phyloP scores from a whole-genome alignment of 1,284 basidiomycete species.

The Rhodotorula sp. region DNA sequence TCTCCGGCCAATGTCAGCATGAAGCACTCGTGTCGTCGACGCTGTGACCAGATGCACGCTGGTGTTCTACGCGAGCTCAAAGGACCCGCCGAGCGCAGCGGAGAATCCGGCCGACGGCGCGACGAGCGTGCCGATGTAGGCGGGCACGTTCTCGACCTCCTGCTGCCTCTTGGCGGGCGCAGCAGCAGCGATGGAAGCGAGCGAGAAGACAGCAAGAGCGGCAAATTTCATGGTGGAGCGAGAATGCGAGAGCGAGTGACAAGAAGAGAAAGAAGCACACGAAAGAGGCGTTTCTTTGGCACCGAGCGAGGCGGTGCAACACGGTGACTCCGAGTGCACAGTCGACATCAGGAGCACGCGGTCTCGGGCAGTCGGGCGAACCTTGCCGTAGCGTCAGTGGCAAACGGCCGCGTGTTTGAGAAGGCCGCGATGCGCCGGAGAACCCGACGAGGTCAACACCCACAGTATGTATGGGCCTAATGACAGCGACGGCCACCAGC shows the following conservation, averaged over 20 bases:
- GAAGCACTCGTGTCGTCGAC: too few relatives aligned
- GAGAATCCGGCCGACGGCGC: neutral
- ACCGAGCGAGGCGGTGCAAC: neutral
- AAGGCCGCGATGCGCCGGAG: too few relatives aligned
- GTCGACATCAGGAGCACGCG: neutral
- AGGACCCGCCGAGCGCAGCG: neutral
- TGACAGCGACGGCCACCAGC: too few relatives aligned
- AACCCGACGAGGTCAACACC: too few relatives aligned
- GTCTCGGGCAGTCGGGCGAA: too few relatives aligned
- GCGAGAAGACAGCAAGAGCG: neutral
- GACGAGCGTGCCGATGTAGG: neutral
- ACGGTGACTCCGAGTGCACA: too few relatives aligned
- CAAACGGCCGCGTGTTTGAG: too few relatives aligned
- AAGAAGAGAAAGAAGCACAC: neutral
- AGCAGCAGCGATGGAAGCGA: neutral
- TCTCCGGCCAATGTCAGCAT: neutral
- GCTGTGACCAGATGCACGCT: neutral
- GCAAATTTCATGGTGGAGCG: slow-evolving; percentile 1
- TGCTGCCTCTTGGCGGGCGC: too few relatives aligned
- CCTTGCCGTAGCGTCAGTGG: too few relatives aligned
- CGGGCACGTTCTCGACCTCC: neutral
- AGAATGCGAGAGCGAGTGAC: neutral
- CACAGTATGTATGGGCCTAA: too few relatives aligned
- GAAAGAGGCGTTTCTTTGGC: too few relatives aligned
- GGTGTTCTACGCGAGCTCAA: neutral